phyloP scores from a whole-genome alignment of 495 filamentous ascomycete genomes.

The Penicillium herquei region DNA sequence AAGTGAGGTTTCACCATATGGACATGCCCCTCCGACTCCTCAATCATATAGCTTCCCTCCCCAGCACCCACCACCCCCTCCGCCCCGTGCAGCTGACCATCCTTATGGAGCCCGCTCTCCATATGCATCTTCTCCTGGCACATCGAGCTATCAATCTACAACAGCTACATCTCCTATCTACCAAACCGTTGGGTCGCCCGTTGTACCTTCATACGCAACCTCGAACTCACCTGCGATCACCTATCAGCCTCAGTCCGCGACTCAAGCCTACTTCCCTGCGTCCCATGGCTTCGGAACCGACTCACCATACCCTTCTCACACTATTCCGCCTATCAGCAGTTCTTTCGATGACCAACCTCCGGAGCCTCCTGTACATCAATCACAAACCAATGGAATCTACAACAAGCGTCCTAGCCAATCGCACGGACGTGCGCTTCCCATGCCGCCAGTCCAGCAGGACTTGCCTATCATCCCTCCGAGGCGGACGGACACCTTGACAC shows the following conservation, averaged over 20 bases:
- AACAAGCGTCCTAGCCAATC: conserved; percentile 32
- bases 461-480: conserved; percentile 46
- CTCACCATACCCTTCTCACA: conserved; percentile 28
- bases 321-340: conserved; percentile 23
- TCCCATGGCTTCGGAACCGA: conserved; percentile 27
- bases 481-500: conserved; percentile 52
- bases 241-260: conserved; percentile 19
- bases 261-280: conserved; percentile 27
- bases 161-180: conserved; percentile 20
- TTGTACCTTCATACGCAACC: conserved; percentile 23
- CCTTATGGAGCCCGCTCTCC: conserved; percentile 43
- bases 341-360: conserved; percentile 45
- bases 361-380: conserved; percentile 45
- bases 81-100: conserved; percentile 48
- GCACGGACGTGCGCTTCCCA: conserved; percentile 41
- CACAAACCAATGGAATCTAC: conserved; percentile 27
- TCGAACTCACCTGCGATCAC: conserved; percentile 22
- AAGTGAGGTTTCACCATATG: conserved; percentile 31
- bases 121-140: conserved; percentile 17
- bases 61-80: conserved; percentile 41
- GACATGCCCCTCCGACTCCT: conserved; percentile 34
- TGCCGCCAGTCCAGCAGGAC: conserved; percentile 40
- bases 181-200: conserved; percentile 21
- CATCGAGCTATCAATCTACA: conserved; percentile 7
- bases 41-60: conserved; percentile 34